These are phyloP conservation scores for Pythium monospermum DNA, from an alignment of 352 stramenopile genomes.

Conservation along the genomic window DNA sequence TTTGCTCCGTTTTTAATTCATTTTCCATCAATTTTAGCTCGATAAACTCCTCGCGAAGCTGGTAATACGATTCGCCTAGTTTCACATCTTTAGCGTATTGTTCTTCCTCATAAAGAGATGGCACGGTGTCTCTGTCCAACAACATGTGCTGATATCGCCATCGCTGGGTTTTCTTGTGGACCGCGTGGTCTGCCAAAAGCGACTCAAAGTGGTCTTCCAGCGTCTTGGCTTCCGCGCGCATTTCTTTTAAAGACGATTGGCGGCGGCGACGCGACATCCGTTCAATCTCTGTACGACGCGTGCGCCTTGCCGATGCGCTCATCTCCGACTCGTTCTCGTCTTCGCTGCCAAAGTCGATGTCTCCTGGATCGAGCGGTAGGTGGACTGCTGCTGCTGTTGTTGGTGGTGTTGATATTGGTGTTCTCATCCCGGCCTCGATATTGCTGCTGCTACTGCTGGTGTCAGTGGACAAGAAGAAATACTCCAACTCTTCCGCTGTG, in stretches of 20 bases:
- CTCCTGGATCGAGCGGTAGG: not conserved
- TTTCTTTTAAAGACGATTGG: conserved; percentile 5
- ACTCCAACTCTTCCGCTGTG: conserved; percentile 13
- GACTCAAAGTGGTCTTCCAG: conserved; percentile 10
- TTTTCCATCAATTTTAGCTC: conserved; percentile 11
- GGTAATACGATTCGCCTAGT: conserved; percentile 9
- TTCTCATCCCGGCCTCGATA: conserved; percentile 4
- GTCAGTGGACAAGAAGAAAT: not conserved
- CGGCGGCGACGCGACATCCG: conserved; percentile 14
- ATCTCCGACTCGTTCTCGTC: conserved; percentile 3
- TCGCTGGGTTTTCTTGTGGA: not conserved
- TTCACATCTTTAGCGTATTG: conserved; percentile 6
- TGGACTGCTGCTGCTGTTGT: conserved; percentile 4
- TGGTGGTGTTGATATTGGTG: not conserved
- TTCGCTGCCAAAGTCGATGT: too few relatives aligned
- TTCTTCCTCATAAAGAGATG: not conserved
- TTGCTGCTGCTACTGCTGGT: not conserved
- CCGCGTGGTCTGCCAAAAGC: conserved; percentile 6
- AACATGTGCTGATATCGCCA: not conserved
- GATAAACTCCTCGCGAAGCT: conserved; percentile 13
- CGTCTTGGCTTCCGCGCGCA: conserved; percentile 8
- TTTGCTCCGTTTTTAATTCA: conserved; percentile 9
- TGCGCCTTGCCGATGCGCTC: conserved; percentile 5
- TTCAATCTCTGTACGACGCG: conserved; percentile 19
- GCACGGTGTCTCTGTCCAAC: not conserved